These are phyloP conservation scores for Ustilago shanxiensis DNA, from an alignment of 1,284 basidiomycete genomes.

Conservation along the genomic window DNA sequence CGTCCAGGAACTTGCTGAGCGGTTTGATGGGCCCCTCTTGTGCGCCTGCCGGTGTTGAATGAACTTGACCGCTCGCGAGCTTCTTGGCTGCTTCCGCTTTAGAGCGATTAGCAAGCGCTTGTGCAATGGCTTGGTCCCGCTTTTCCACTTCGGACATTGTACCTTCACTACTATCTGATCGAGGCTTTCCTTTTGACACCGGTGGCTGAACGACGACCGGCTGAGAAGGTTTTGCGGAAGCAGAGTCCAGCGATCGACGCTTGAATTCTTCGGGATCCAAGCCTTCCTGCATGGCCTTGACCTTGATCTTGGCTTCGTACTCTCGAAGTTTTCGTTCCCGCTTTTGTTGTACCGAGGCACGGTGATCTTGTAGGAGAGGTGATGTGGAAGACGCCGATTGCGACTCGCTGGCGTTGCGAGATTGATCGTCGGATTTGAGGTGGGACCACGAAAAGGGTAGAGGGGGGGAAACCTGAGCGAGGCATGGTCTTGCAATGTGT, in stretches of 20 bases:
- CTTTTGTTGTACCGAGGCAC: constrained; percentile 39
- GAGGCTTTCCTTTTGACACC: neutral
- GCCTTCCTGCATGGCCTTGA: constrained; percentile 63
- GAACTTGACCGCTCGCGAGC: constrained; percentile 38
- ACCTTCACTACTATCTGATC: neutral
- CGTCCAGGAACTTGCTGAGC: constrained; percentile 57
- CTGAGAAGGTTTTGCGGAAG: constrained; percentile 15
- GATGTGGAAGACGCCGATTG: neutral
- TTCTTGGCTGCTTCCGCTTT: constrained; percentile 51
- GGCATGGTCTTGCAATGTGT: constrained; percentile 17
- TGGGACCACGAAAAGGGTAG: constrained; percentile 46
- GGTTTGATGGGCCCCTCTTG: constrained; percentile 59
- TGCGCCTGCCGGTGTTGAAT: constrained; percentile 37
- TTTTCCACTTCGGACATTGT: constrained; percentile 41
- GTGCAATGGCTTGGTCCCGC: constrained; percentile 45
- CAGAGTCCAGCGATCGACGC: constrained; percentile 26
- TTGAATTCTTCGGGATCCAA: constrained; percentile 53
- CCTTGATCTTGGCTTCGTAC: constrained; percentile 61
- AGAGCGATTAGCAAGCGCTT: constrained; percentile 38
- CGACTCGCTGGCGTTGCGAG: constrained; percentile 4
- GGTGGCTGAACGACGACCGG: neutral
- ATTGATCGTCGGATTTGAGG: constrained; percentile 30
- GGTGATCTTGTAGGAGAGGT: constrained; percentile 17
- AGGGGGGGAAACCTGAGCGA: constrained; percentile 37
- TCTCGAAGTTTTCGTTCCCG: constrained; percentile 58